Evolutionary conservation across 176 grass and related monocot species (phyloP).

Genomic region (Juncus inflexus): DNA sequence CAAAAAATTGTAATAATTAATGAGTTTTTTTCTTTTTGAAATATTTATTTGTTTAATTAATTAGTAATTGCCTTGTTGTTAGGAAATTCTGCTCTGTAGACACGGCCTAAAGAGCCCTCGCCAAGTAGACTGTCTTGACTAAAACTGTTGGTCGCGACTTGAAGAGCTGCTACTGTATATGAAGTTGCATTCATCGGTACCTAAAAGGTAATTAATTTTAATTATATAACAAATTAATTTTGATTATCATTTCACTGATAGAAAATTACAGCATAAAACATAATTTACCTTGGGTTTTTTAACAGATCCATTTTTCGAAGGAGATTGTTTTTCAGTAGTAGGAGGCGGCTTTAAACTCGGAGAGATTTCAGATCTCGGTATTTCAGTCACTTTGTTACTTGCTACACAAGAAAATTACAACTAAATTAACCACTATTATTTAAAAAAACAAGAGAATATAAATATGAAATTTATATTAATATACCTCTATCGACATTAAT

Average conservation of each 20-base stretch:
- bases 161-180: constrained; percentile 85
- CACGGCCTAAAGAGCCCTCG: constrained; percentile 90
- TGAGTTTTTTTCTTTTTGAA: background rate
- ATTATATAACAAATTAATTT: background rate
- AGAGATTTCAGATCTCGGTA: constrained; percentile 47
- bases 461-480: background rate
- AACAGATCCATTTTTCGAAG: constrained; percentile 61
- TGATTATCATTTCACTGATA: background rate
- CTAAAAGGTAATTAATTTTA: constrained; percentile 7
- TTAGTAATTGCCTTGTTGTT: constrained; percentile 74
- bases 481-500: constrained; percentile 68
- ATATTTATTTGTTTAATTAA: constrained; percentile 1
- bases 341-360: constrained; percentile 39
- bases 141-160: constrained; percentile 95
- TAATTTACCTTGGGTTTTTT: constrained; percentile 46
- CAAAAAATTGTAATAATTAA: background rate
- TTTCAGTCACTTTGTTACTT: constrained; percentile 53
- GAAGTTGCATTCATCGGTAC: constrained; percentile 55
- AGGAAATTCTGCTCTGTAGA: constrained; percentile 86
- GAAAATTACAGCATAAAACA: background rate
- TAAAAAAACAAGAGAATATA: background rate
- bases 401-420: constrained; percentile 45
- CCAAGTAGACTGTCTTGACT: constrained; percentile 93
- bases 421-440: background rate
- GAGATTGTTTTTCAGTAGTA: constrained; percentile 58